Evolutionary conservation across 139 green algal genomes (phyloP).

Genomic region (Klebsormidium nitens): DNA sequence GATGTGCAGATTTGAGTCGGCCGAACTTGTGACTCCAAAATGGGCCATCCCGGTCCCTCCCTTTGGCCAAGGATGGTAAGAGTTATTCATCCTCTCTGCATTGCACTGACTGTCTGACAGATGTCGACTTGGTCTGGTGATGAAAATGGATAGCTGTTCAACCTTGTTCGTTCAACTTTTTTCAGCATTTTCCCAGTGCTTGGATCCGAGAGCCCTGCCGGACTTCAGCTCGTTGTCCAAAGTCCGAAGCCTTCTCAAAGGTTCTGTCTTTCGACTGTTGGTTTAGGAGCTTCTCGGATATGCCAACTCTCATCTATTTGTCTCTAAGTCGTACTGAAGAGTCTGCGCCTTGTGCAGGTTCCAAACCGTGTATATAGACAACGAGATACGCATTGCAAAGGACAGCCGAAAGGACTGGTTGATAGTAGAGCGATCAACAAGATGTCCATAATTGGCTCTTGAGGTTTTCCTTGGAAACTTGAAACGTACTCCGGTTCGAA

Average conservation of each 20-base stretch:
- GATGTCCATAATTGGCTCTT: too few species aligned
- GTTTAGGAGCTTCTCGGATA: not conserved
- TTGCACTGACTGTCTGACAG: too few species aligned
- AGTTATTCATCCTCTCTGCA: too few species aligned
- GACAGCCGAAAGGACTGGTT: slow-evolving; percentile 75
- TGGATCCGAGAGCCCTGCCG: too few species aligned
- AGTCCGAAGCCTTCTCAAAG: too few species aligned
- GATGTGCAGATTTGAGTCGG: slow-evolving; percentile 16
- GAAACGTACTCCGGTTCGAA: too few species aligned
- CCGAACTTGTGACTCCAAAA: slow-evolving; percentile 13
- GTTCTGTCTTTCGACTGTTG: not conserved
- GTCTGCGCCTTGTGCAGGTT: slow-evolving; percentile 58
- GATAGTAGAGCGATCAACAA: slow-evolving; percentile 46
- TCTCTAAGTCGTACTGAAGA: not conserved
- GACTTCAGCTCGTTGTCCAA: too few species aligned
- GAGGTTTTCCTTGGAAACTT: too few species aligned
- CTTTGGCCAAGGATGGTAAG: slow-evolving; percentile 35
- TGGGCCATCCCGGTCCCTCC: slow-evolving; percentile 6
- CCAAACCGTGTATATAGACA: slow-evolving; percentile 75
- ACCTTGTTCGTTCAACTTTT: too few species aligned
- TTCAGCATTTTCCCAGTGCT: too few species aligned
- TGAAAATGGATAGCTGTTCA: too few species aligned
- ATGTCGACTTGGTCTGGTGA: too few species aligned
- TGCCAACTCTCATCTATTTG: not conserved
- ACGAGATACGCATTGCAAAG: slow-evolving; percentile 58